A percentile compares a stretch with the other conserved stretches of the same genome.
Evolutionary conservation across 1,139 yeast species (phyloP).

Genomic region (Sugiyamaella paludigena): DNA sequence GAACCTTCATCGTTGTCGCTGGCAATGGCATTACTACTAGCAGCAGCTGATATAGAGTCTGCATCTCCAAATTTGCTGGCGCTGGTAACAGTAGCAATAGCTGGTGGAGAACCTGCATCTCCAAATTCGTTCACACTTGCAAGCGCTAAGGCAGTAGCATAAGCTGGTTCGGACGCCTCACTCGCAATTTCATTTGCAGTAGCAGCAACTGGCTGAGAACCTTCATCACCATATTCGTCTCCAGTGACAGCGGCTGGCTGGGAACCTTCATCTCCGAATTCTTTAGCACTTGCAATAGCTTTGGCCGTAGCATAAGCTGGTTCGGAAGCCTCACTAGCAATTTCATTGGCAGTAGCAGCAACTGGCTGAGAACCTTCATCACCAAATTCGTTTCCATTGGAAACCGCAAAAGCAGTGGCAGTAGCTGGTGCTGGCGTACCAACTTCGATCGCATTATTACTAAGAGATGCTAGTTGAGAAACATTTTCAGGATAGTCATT

Average conservation of each 20-base stretch:
- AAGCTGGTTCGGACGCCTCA: constrained; percentile 2
- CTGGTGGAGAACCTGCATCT: constrained; percentile 4
- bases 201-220: constrained; percentile 2
- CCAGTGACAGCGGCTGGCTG: no score
- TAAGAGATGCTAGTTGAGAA: no score
- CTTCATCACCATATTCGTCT: no score
- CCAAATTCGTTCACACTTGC: not conserved
- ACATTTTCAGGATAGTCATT: not conserved
- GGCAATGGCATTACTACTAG: constrained; percentile 6
- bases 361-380: not conserved
- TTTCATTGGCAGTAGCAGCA: constrained; percentile 7
- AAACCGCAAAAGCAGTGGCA: constrained; percentile 8
- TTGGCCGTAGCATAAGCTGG: constrained; percentile 8
- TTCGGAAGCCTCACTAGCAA: constrained; percentile 1
- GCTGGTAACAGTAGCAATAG: no score
- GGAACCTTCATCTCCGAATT: constrained; percentile 3
- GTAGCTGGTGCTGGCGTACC: constrained; percentile 2
- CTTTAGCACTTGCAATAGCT: not conserved
- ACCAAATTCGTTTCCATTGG: no score
- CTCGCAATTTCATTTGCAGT: constrained; percentile 5
- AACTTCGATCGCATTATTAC: not conserved
- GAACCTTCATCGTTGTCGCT: no score
- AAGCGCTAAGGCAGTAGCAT: constrained; percentile 5
- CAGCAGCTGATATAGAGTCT: constrained; percentile 1
- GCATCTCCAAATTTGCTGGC: no score